Evolutionary conservation across 2,329 filamentous ascomycete species (phyloP).

Genomic region (Nectriaceae sp.): DNA sequence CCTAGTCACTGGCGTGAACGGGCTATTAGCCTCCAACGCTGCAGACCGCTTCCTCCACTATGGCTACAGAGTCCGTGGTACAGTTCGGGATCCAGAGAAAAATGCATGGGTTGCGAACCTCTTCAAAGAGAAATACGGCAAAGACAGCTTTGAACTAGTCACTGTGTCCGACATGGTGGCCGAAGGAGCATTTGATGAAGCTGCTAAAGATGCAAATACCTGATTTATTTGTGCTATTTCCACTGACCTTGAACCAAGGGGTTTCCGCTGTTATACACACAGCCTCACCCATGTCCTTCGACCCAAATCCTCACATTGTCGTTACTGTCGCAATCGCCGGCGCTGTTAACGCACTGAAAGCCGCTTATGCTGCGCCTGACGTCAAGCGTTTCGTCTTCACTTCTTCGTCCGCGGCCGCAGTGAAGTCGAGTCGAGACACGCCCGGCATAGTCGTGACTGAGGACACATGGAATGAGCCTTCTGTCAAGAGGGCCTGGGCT

Average conservation of each 20-base stretch:
- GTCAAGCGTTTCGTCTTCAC: not conserved
- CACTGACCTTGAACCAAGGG: not conserved
- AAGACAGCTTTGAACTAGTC: not conserved
- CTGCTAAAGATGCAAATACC: no score
- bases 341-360: not conserved
- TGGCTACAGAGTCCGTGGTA: not conserved
- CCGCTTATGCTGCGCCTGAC: not conserved
- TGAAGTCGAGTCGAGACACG: no score
- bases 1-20: not conserved
- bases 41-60: not conserved
- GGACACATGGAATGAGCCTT: not conserved
- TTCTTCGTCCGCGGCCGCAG: not conserved
- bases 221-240: no score
- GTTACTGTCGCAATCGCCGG: not conserved
- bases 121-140: not conserved
- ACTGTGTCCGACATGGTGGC: not conserved
- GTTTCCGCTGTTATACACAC: not conserved
- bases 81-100: not conserved
- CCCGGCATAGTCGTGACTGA: not conserved
- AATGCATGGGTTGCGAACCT: not conserved
- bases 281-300: not conserved
- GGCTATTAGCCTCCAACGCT: not conserved
- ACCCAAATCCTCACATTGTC: not conserved
- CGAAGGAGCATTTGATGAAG: not conserved
- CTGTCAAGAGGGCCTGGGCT: not conserved